phyloP scores from a whole-genome alignment of 805 yeast genomes.

The Myxozyma melibiosi region DNA sequence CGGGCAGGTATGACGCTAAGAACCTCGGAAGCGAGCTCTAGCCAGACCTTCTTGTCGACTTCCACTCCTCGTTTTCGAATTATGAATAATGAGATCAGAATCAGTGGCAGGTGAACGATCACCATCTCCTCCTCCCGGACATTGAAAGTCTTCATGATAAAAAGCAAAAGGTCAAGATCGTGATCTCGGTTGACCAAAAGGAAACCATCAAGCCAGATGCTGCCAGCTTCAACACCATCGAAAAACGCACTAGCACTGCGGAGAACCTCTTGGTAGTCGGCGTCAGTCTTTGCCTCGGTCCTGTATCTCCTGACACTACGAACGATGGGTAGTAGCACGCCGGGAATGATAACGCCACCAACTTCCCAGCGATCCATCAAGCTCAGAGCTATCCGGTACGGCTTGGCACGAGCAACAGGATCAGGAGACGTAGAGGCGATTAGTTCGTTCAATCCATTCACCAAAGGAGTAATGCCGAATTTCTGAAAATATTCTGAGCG shows the following conservation, averaged over 20 bases:
- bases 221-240: slow-evolving; percentile 79
- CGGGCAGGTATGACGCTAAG: slow-evolving; percentile 63
- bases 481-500: slow-evolving; percentile 40
- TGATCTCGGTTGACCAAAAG: slow-evolving; percentile 44
- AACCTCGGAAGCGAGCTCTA: slow-evolving; percentile 48
- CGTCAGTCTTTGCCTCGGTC: slow-evolving; percentile 35
- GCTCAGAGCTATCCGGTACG: slow-evolving; percentile 67
- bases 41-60: slow-evolving; percentile 41
- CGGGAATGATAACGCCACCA: slow-evolving; percentile 72
- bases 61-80: slow-evolving; percentile 6
- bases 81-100: slow-evolving; percentile 47
- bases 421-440: slow-evolving; percentile 39
- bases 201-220: slow-evolving; percentile 71
- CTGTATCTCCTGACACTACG: slow-evolving; percentile 47
- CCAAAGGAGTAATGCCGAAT: slow-evolving; percentile 48
- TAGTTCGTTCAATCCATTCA: slow-evolving; percentile 57
- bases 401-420: slow-evolving; percentile 48
- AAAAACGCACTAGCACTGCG: slow-evolving; percentile 69
- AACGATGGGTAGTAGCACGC: slow-evolving; percentile 66
- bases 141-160: slow-evolving; percentile 65
- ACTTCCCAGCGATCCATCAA: slow-evolving; percentile 95
- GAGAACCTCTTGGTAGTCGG: slow-evolving; percentile 50
- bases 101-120: slow-evolving; percentile 71
- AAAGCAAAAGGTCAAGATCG: slow-evolving; percentile 54
- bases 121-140: slow-evolving; percentile 87